Percentiles rank a stretch among this genome's conserved stretches.
Evolutionary conservation across 768 basidiomycete genomes (phyloP).

Genomic region (Sarcodon sp.): DNA sequence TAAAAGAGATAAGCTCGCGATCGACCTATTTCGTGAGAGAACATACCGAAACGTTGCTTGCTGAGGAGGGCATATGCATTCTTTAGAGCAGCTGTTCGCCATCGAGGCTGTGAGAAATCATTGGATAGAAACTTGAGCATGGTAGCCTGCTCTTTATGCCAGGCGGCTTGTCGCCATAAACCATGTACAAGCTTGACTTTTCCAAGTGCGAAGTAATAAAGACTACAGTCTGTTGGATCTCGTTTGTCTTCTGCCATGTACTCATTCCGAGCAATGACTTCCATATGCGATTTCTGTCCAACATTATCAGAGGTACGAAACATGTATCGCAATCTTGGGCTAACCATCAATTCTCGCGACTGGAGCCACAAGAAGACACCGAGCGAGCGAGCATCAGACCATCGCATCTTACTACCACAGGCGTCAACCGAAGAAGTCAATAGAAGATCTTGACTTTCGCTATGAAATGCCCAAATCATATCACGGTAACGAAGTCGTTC

Average conservation of each 20-base stretch:
- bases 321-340: conserved; percentile 12
- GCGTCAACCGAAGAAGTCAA: conserved; percentile 55
- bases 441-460: conserved; percentile 83
- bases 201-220: conserved; percentile 91
- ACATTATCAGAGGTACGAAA: not conserved
- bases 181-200: conserved; percentile 89
- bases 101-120: conserved; percentile 72
- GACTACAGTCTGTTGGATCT: conserved; percentile 80
- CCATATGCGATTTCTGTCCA: conserved; percentile 64
- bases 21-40: not conserved
- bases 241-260: conserved; percentile 81
- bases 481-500: conserved; percentile 85
- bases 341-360: conserved; percentile 66
- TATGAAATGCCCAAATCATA: conserved; percentile 95
- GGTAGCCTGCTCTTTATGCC: conserved; percentile 78
- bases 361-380: conserved; percentile 86
- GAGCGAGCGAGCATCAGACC: conserved; percentile 78
- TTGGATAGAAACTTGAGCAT: conserved; percentile 93
- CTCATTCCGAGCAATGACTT: conserved; percentile 82
- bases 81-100: conserved; percentile 90
- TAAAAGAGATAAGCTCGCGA: conserved; percentile 17
- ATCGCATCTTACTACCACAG: conserved; percentile 78
- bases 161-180: conserved; percentile 89
- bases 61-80: conserved; percentile 89
- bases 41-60: conserved; percentile 80